A percentile compares a stretch with the other conserved stretches of the same genome.
These are phyloP conservation scores for Taiozyma onychis DNA, from an alignment of 1,139 yeast species.

Conservation along the genomic window DNA sequence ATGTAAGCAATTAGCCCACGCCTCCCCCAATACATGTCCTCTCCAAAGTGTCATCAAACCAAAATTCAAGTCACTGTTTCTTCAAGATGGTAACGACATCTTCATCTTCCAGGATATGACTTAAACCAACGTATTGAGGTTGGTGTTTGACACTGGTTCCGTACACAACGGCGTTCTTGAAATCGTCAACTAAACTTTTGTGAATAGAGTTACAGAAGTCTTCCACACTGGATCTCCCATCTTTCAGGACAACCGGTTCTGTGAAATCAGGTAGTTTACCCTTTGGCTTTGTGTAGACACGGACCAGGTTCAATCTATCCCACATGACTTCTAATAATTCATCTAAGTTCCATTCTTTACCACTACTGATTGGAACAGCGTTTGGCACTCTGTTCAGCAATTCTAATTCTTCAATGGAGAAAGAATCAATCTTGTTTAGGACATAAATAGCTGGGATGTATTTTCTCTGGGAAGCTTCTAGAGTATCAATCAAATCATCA, in stretches of 20 bases:
- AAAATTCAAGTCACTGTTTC: conserved; percentile 30
- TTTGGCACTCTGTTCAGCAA: conserved; percentile 85
- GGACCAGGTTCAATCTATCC: conserved; percentile 80
- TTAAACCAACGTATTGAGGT: conserved; percentile 92
- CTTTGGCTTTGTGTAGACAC: conserved; percentile 97
- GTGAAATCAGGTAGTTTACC: conserved; percentile 89
- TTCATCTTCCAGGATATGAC: conserved; percentile 82
- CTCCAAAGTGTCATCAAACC: not conserved
- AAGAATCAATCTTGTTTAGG: conserved; percentile 90
- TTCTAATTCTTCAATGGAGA: conserved; percentile 89
- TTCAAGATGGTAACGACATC: conserved; percentile 95
- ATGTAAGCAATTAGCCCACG: not conserved
- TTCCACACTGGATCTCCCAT: conserved; percentile 78
- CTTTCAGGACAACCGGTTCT: conserved; percentile 89
- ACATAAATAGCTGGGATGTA: conserved; percentile 95
- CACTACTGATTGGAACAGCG: conserved; percentile 95
- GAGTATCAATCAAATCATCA: conserved; percentile 90
- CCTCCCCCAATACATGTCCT: not conserved
- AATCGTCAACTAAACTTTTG: conserved; percentile 88
- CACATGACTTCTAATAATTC: conserved; percentile 93
- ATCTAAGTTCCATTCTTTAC: conserved; percentile 94
- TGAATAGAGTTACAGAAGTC: conserved; percentile 97
- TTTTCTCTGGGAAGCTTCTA: conserved; percentile 83
- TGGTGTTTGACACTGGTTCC: conserved; percentile 95
- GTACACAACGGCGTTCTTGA: conserved; percentile 84